Evolutionary conservation across 2,329 filamentous ascomycete species (phyloP).

Genomic region (Huntiella abstrusa): DNA sequence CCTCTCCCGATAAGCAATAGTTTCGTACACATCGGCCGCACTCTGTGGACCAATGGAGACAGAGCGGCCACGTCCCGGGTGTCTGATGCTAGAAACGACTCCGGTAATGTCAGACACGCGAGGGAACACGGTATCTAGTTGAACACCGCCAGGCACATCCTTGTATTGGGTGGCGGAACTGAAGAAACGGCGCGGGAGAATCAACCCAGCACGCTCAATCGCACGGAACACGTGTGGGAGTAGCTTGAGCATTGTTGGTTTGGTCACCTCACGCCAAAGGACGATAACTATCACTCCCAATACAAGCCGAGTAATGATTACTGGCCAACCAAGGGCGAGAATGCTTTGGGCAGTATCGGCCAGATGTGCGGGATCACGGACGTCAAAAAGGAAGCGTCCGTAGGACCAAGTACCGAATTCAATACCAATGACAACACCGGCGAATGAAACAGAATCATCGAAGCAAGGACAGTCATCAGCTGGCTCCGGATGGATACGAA

Average conservation of each 20-base stretch:
- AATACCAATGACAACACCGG: constrained; percentile 71
- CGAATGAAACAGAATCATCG: constrained; percentile 87
- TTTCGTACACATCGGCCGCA: constrained; percentile 89
- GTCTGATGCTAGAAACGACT: constrained; percentile 63
- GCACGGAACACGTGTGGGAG: constrained; percentile 77
- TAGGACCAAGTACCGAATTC: constrained; percentile 57
- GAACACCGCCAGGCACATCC: constrained; percentile 50
- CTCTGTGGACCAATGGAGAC: constrained; percentile 89
- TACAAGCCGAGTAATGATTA: constrained; percentile 48
- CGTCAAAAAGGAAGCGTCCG: constrained; percentile 17
- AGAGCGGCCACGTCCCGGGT: constrained; percentile 55
- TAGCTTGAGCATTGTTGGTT: constrained; percentile 56
- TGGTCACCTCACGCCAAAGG: constrained; percentile 76
- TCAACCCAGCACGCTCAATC: constrained; percentile 60
- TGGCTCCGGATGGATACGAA: constrained; percentile 84
- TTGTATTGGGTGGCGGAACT: constrained; percentile 79
- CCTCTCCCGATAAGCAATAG: constrained; percentile 69
- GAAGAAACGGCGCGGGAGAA: constrained; percentile 78
- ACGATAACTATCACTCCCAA: constrained; percentile 73
- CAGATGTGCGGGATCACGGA: constrained; percentile 36
- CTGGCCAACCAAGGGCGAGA: constrained; percentile 43
- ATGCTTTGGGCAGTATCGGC: constrained; percentile 33
- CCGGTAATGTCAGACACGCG: constrained; percentile 72
- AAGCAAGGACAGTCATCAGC: constrained; percentile 95
- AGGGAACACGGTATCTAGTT: constrained; percentile 71